Percentiles rank a stretch among this genome's conserved stretches.
These are phyloP conservation scores for Trypanosomatidae sp. DNA, from an alignment of 208 protist species.

Conservation along the genomic window DNA sequence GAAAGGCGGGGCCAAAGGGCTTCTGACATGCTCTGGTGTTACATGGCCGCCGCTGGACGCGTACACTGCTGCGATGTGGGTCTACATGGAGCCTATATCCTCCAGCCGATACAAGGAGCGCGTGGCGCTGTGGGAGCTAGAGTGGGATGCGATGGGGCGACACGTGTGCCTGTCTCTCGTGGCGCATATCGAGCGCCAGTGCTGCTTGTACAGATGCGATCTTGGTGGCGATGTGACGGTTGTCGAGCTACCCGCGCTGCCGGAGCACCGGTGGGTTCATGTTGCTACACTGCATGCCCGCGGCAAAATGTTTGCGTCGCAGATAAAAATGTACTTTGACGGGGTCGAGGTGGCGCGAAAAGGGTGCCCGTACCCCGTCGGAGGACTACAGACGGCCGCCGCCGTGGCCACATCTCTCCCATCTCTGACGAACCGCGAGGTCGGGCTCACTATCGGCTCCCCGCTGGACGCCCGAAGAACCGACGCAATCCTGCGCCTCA, in stretches of 20 bases:
- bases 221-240: conserved; percentile 22
- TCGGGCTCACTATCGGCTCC: conserved; percentile 43
- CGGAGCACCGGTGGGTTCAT: conserved; percentile 47
- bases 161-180: conserved; percentile 28
- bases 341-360: conserved; percentile 35
- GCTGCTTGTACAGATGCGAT: conserved; percentile 32
- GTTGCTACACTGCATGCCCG: conserved; percentile 41
- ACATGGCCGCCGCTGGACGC: conserved; percentile 60
- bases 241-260: conserved; percentile 53
- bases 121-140: conserved; percentile 43
- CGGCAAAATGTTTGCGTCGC: conserved; percentile 35
- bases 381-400: conserved; percentile 26
- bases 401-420: conserved; percentile 19
- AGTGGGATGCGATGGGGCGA: conserved; percentile 29
- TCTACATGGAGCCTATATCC: conserved; percentile 32
- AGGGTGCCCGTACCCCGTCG: conserved; percentile 33
- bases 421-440: conserved; percentile 20
- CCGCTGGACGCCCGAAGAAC: conserved; percentile 21
- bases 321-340: conserved; percentile 44
- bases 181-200: conserved; percentile 25
- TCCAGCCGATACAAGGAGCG: conserved; percentile 17
- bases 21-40: conserved; percentile 30
- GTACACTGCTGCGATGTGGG: conserved; percentile 48
- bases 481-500: conserved; percentile 28
- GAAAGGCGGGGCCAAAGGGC: conserved; percentile 38